Base-by-base conservation (phyloP, 1,284 basidiomycete genomes). In the Pseudozyma pruni region DNA sequence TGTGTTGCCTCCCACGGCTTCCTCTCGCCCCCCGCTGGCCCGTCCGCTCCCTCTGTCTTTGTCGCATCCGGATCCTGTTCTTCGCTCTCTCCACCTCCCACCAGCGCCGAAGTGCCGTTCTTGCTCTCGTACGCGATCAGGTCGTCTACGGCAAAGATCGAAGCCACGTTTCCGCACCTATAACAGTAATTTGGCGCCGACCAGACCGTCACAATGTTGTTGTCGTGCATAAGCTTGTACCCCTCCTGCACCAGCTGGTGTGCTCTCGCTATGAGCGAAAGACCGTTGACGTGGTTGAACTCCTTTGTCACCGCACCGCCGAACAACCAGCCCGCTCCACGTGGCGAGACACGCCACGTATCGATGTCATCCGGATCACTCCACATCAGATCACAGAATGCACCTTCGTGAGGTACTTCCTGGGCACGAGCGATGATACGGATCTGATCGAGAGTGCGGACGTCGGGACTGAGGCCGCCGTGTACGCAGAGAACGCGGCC, bases 241-340 rank as follows among this genome's bases (percentile, higher is more conserved):
- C 96, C 96, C 84, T 98, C 96, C 94, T 98, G 98, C 83, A 95
- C 98, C 6, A 99, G 88, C 81, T 99, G 96, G 83, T 99, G 96
- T 20, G 96, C 96, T 23, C 96, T 91, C 16, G 98, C 88, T 75
- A 99, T 97, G 81, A 98, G 95, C 23, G 90, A 90, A 92, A 99
- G 96, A 64, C 90, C 88, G 84, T 99, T 99, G 90, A 89, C 60
- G 95, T 78, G 72, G 23, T 81, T 88, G 84, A 99, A 99, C 83
- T 98, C 97, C 85, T 93, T 91, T 10, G 98, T 95, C 44, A 99
- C 94, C 27, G 94, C 92, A 0, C 93, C 92, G 52, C 96, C 96
- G 83, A 99, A 99, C 0, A 96, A 97, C 84, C 98, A 99, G 1
- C 96, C 96, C 2, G 96, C 96, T 46, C 96, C 96, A 70, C 94